phyloP scores from a whole-genome alignment of 2,329 filamentous ascomycete species.

The Neocucurbitaria cava region DNA sequence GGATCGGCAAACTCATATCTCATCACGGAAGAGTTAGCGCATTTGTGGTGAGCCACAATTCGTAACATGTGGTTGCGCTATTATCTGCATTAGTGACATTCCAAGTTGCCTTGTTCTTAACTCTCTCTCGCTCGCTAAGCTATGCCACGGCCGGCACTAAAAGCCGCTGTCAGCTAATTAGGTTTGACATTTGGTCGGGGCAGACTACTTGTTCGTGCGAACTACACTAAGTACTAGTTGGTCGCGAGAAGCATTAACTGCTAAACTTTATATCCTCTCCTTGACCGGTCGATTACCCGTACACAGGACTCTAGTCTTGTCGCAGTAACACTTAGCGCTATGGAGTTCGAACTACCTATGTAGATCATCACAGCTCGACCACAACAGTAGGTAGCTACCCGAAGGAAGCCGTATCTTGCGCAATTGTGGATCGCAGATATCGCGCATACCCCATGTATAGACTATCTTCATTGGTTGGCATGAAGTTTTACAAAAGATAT shows the following conservation, averaged over 20 bases:
- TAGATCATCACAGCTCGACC: background rate
- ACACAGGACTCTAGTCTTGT: no score
- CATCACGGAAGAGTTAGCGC: constrained; percentile 8
- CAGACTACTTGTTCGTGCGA: constrained; percentile 8
- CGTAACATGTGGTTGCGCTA: constrained; percentile 19
- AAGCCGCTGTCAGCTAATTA: constrained; percentile 25
- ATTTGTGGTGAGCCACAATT: constrained; percentile 20
- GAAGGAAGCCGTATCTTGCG: background rate
- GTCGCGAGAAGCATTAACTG: no score
- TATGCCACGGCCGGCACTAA: constrained; percentile 12
- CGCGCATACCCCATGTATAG: background rate
- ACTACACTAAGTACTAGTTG: constrained; percentile 21
- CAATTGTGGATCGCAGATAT: background rate
- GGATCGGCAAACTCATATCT: constrained; percentile 6
- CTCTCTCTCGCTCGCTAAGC: constrained; percentile 16
- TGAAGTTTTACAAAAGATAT: background rate
- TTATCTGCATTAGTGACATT: constrained; percentile 21
- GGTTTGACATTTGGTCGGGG: constrained; percentile 19
- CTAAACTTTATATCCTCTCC: constrained; percentile 16
- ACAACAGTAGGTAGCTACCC: no score
- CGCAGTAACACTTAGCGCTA: no score
- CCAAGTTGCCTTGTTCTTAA: constrained; percentile 10
- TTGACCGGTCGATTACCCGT: background rate
- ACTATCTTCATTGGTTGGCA: background rate
- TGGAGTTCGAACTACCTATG: no score